Conservation (phyloP, 2,329 filamentous ascomycete genomes). For the Calonectria multiphialidica region DNA sequence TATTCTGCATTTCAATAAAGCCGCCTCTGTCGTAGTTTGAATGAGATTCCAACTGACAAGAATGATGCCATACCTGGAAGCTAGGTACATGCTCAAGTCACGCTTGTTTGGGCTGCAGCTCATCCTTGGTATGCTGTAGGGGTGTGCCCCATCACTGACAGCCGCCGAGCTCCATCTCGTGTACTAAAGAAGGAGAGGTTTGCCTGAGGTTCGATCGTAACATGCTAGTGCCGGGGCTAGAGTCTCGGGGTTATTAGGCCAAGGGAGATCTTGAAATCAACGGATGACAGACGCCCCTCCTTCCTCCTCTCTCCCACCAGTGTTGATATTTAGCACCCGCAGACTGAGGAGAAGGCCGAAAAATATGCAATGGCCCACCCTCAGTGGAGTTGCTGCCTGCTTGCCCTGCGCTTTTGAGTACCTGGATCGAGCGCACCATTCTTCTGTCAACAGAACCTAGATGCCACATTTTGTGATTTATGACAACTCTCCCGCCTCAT, state of each 20-base stretch:
- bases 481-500: background rate
- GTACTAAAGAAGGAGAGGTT: background rate
- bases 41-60: background rate
- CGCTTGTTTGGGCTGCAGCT: background rate
- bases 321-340: background rate
- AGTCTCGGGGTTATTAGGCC: background rate
- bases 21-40: no score
- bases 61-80: background rate
- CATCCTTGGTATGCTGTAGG: background rate
- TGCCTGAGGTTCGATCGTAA: background rate
- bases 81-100: background rate
- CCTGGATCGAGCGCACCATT: background rate
- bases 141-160: no score
- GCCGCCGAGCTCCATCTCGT: background rate
- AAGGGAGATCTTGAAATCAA: background rate
- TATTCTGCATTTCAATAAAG: background rate
- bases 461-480: background rate
- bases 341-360: no score
- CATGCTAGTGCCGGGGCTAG: background rate
- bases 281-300: background rate
- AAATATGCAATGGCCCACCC: background rate
- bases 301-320: background rate
- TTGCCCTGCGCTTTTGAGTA: background rate
- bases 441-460: background rate
- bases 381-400: background rate